Evolutionary conservation across 192 early-diverging fungal species (phyloP).

Genomic region (Entomortierella parvispora): DNA sequence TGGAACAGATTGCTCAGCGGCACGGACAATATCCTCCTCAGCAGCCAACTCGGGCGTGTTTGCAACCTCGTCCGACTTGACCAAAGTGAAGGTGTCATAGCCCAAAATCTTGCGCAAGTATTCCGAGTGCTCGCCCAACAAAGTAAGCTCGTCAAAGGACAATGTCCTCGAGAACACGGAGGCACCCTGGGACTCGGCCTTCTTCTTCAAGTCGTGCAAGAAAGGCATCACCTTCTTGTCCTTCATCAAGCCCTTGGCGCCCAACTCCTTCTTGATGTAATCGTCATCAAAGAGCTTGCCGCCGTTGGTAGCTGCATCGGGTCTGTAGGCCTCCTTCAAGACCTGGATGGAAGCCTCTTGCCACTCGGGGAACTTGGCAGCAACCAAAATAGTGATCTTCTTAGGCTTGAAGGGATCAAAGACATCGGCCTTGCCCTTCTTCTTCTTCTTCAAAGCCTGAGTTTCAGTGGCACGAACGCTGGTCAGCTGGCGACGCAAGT

Average conservation of each 20-base stretch:
- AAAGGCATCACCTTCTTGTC: slow-evolving; percentile 99
- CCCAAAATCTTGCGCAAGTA: slow-evolving; percentile 70
- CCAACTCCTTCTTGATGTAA: slow-evolving; percentile 75
- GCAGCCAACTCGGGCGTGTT: slow-evolving; percentile 27
- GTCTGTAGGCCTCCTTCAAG: slow-evolving; percentile 56
- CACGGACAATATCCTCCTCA: slow-evolving; percentile 61
- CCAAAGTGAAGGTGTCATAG: slow-evolving; percentile 62
- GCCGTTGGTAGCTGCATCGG: slow-evolving; percentile 58
- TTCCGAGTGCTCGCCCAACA: slow-evolving; percentile 61
- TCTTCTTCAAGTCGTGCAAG: slow-evolving; percentile 89
- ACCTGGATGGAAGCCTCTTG: slow-evolving; percentile 76
- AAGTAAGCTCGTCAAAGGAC: slow-evolving; percentile 83
- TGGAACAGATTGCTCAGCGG: slow-evolving; percentile 64
- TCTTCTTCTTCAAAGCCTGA: slow-evolving; percentile 80
- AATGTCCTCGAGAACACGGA: slow-evolving; percentile 85
- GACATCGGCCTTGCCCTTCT: slow-evolving; percentile 66
- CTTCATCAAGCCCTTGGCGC: slow-evolving; percentile 80
- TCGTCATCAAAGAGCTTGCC: slow-evolving; percentile 77
- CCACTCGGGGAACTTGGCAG: slow-evolving; percentile 91
- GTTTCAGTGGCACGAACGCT: slow-evolving; percentile 85
- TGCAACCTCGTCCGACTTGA: slow-evolving; percentile 55
- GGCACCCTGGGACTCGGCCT: slow-evolving; percentile 70
- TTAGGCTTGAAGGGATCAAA: slow-evolving; percentile 73
- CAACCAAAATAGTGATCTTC: slow-evolving; percentile 82
- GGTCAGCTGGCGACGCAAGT: slow-evolving; percentile 79